Evolutionary conservation across 1,284 basidiomycete genomes (phyloP).

Genomic region (Sanghuangporus weigelae): DNA sequence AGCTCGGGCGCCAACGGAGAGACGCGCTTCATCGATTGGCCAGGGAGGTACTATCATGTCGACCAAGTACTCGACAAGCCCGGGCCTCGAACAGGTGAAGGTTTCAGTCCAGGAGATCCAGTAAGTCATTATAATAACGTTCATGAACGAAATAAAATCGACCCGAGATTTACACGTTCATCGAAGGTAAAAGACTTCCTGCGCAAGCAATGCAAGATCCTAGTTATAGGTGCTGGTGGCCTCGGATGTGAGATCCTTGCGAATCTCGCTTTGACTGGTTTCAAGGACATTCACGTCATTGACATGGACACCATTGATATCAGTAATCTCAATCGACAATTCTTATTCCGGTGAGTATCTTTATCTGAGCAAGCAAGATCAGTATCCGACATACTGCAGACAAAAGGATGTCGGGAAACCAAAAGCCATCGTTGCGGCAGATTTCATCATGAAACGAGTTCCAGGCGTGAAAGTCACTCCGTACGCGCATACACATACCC

Average conservation of each 20-base stretch:
- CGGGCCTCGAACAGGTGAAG: slow-evolving; percentile 75
- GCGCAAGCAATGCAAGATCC: slow-evolving; percentile 80
- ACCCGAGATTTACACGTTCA: not conserved
- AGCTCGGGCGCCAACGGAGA: slow-evolving; percentile 13
- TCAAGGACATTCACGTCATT: slow-evolving; percentile 98
- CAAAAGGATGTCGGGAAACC: slow-evolving; percentile 89
- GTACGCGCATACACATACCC: slow-evolving; percentile 41
- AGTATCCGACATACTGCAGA: slow-evolving; percentile 35
- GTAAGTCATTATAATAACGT: slow-evolving; percentile 37
- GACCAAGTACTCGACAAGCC: slow-evolving; percentile 78
- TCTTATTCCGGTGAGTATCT: slow-evolving; percentile 83
- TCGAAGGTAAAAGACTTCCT: slow-evolving; percentile 84
- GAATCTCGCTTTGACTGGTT: slow-evolving; percentile 90
- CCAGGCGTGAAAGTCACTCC: slow-evolving; percentile 93
- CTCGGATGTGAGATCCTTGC: slow-evolving; percentile 94
- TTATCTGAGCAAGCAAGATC: not conserved
- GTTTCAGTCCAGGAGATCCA: slow-evolving; percentile 68
- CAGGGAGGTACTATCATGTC: slow-evolving; percentile 69
- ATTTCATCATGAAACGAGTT: slow-evolving; percentile 93
- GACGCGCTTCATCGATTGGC: slow-evolving; percentile 51
- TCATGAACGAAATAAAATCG: not conserved
- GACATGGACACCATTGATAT: slow-evolving; percentile 99
- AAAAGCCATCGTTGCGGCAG: slow-evolving; percentile 91
- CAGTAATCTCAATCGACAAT: slow-evolving; percentile 97
- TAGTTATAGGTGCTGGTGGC: slow-evolving; percentile 96